Evolutionary conservation across 495 filamentous ascomycete genomes (phyloP), one percentile per base, ranked within the genome.

Genomic region (Pyrenopolyporus hunteri): DNA sequence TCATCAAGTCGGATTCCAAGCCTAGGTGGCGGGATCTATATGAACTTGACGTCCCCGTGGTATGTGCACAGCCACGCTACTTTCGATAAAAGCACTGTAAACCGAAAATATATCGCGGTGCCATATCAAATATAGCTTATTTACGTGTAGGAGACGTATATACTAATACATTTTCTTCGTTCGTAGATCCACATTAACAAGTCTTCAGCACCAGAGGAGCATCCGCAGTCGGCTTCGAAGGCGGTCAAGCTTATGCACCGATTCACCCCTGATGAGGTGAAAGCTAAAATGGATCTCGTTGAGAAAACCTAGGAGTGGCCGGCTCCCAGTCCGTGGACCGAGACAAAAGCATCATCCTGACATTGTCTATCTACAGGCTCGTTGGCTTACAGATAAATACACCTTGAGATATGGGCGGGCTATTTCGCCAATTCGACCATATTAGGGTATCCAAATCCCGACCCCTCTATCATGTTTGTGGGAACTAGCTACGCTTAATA

Each of bases 21-120:
- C 57, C 73, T 22, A 42, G 22, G 2, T 96, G 92, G 92, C 89
- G 84, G 66, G 82, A 88, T 69, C 71, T 90, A 10, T 97, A 97
- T 68, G 92, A 95, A 19, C 93, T 95, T 69, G 92, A 97, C 68
- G 88, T 91, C 0, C 92, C 92, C 2, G 92, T 97, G 44, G 87
- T 90, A 73, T 56, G 82, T 66, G 31, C 37, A 40, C 4, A 50
- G 29, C n/a, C n/a, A n/a, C n/a, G n/a, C n/a, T n/a, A n/a, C n/a
- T n/a, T n/a, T n/a, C n/a, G n/a, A n/a, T n/a, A n/a, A n/a, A n/a
- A n/a, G n/a, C n/a, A n/a, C n/a, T n/a, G n/a, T n/a, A n/a, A n/a
- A n/a, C n/a, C n/a, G n/a, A n/a, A n/a, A n/a, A n/a, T n/a, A n/a
- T n/a, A n/a, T n/a, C n/a, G n/a, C n/a, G n/a, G n/a, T n/a, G n/a